These are phyloP conservation scores for Penicillium taxi DNA, from an alignment of 495 filamentous ascomycete species.

Conservation along the genomic window DNA sequence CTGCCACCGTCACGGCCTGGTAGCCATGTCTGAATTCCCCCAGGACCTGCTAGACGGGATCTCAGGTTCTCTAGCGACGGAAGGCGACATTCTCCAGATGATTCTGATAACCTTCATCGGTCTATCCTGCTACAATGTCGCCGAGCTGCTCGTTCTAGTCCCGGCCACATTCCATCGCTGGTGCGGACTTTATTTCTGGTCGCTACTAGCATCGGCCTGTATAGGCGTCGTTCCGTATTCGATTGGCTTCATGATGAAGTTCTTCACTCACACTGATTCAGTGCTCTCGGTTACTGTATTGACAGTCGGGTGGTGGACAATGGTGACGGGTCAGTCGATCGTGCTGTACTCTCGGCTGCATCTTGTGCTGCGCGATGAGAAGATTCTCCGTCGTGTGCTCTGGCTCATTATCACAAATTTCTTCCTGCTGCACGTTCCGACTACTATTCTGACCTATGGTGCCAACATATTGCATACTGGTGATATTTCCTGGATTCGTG, in stretches of 20 bases:
- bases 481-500: slow-evolving; percentile 25
- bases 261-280: slow-evolving; percentile 31
- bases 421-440: slow-evolving; percentile 42
- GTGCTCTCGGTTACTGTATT: slow-evolving; percentile 37
- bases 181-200: slow-evolving; percentile 49
- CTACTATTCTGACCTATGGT: slow-evolving; percentile 43
- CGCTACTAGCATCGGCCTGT: slow-evolving; percentile 37
- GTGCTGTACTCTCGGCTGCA: slow-evolving; percentile 47
- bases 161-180: slow-evolving; percentile 45
- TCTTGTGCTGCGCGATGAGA: slow-evolving; percentile 41
- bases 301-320: slow-evolving; percentile 45
- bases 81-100: slow-evolving; percentile 22
- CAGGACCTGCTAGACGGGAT: slow-evolving; percentile 30
- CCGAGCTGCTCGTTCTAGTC: slow-evolving; percentile 43
- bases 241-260: slow-evolving; percentile 45
- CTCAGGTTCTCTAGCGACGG: slow-evolving; percentile 25
- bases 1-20: background rate
- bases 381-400: slow-evolving; percentile 32
- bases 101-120: slow-evolving; percentile 39
- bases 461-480: slow-evolving; percentile 30
- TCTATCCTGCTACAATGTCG: slow-evolving; percentile 43
- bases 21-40: slow-evolving; percentile 16
- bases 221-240: slow-evolving; percentile 43
- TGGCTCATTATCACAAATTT: slow-evolving; percentile 38
- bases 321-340: slow-evolving; percentile 47